These are phyloP conservation scores for Annulohypoxylon maeteangense DNA, from an alignment of 495 filamentous ascomycete species.

Conservation along the genomic window DNA sequence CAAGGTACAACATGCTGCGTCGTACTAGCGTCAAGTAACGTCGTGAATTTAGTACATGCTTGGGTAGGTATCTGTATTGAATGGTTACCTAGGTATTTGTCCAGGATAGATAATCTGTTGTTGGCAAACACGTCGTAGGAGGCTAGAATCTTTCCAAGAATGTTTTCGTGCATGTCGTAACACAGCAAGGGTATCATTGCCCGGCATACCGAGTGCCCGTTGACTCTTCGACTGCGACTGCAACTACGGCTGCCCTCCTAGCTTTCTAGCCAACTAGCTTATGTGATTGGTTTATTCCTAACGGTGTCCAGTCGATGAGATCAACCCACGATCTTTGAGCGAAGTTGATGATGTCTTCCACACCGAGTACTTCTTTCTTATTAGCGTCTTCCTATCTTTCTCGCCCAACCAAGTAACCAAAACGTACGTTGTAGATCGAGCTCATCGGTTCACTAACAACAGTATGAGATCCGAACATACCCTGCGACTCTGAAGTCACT, in stretches of 20 bases:
- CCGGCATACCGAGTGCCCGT: constrained; percentile 8
- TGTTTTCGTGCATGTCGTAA: constrained; percentile 24
- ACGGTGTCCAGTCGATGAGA: constrained; percentile 16
- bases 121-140: constrained; percentile 19
- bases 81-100: neutral
- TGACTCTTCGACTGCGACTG: constrained; percentile 12
- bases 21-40: constrained; percentile 13
- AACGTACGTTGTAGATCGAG: constrained; percentile 10
- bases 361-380: neutral
- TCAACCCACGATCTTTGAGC: constrained; percentile 7
- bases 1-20: constrained; percentile 13
- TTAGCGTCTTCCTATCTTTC: constrained; percentile 2
- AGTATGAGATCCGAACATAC: constrained; percentile 14
- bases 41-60: constrained; percentile 4
- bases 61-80: neutral
- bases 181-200: constrained; percentile 15
- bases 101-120: neutral
- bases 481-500: constrained; percentile 12
- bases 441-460: constrained; percentile 12
- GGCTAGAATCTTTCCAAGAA: constrained; percentile 32
- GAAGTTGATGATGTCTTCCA: neutral
- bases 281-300: neutral
- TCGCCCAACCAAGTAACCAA: neutral
- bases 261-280: neutral
- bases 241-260: neutral